A percentile compares a stretch with the other conserved stretches of the same genome.
phyloP scores from a whole-genome alignment of 2,329 filamentous ascomycete species.

The Exophiala xenobiotica region DNA sequence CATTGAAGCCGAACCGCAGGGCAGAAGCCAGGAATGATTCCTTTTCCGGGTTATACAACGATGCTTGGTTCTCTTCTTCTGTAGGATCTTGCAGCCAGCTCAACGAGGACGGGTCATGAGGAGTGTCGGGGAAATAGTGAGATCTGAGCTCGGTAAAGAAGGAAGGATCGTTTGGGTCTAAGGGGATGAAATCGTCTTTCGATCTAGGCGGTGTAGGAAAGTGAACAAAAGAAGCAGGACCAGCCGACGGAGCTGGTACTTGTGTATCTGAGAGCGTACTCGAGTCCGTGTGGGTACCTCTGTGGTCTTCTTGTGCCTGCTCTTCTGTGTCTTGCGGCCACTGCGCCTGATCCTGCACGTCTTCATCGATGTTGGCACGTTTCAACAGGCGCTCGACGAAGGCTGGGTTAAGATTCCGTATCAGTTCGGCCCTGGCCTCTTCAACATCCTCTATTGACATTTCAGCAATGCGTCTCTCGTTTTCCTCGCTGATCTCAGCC shows the following conservation, averaged over 20 bases:
- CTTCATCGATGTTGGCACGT: slow-evolving; percentile 72
- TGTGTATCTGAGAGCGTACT: slow-evolving; percentile 11
- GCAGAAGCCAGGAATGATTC: slow-evolving; percentile 62
- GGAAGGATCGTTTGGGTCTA: slow-evolving; percentile 78
- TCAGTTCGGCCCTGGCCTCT: slow-evolving; percentile 74
- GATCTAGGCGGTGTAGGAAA: slow-evolving; percentile 47
- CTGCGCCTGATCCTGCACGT: slow-evolving; percentile 8
- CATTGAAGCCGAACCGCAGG: slow-evolving; percentile 85
- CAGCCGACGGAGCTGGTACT: neutral
- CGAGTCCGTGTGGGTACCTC: slow-evolving; percentile 17
- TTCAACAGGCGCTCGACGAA: slow-evolving; percentile 75
- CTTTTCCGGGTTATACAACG: slow-evolving; percentile 78
- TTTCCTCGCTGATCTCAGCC: slow-evolving; percentile 75
- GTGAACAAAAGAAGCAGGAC: slow-evolving; percentile 39
- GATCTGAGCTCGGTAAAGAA: slow-evolving; percentile 82
- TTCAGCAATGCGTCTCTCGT: slow-evolving; percentile 66
- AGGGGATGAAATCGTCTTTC: slow-evolving; percentile 60
- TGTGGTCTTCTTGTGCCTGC: neutral
- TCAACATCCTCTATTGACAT: slow-evolving; percentile 85
- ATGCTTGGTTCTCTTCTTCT: slow-evolving; percentile 60
- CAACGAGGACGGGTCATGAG: slow-evolving; percentile 79
- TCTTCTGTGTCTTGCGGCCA: slow-evolving; percentile 15
- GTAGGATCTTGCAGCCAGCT: slow-evolving; percentile 85
- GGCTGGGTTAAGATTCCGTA: slow-evolving; percentile 70
- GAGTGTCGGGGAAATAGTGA: slow-evolving; percentile 89